These are phyloP conservation scores for Claviceps pazoutovae DNA, from an alignment of 2,329 filamentous ascomycete genomes.

Conservation along the genomic window DNA sequence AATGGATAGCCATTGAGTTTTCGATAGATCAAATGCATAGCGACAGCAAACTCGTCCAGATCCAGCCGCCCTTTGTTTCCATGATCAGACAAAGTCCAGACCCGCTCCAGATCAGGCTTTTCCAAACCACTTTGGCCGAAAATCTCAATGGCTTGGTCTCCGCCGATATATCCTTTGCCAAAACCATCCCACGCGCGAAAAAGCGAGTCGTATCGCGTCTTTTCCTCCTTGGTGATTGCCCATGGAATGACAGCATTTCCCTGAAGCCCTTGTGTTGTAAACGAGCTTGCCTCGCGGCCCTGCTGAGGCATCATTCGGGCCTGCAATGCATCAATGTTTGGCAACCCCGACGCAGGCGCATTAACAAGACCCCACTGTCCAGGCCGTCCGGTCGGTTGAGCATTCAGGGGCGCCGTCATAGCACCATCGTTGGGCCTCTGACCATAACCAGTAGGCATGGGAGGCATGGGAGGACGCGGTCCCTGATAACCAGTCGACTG, in stretches of 20 bases:
- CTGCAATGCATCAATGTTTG: constrained; percentile 85
- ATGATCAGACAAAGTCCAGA: constrained; percentile 91
- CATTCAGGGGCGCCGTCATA: constrained; percentile 55
- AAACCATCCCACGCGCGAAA: constrained; percentile 97
- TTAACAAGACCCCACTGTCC: constrained; percentile 99
- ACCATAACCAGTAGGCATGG: constrained; percentile 48
- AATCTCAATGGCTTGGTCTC: constrained; percentile 89
- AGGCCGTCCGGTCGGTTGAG: constrained; percentile 85
- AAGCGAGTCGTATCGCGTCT: constrained; percentile 86
- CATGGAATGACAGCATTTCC: constrained; percentile 95
- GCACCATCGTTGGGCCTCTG: constrained; percentile 39
- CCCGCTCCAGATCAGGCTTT: constrained; percentile 74
- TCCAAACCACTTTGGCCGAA: constrained; percentile 92
- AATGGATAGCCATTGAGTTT: constrained; percentile 93
- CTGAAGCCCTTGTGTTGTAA: constrained; percentile 72
- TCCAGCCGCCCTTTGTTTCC: constrained; percentile 90
- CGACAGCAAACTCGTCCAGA: constrained; percentile 92
- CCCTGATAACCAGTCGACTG: constrained; percentile 71
- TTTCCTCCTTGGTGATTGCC: constrained; percentile 98
- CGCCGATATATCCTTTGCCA: constrained; percentile 80
- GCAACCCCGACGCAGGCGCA: constrained; percentile 73
- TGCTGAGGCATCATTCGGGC: constrained; percentile 95
- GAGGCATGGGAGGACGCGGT: constrained; percentile 80
- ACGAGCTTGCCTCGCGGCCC: constrained; percentile 70
- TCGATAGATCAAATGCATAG: constrained; percentile 97